These are phyloP conservation scores for Termitomyces sp. DNA, from an alignment of 768 basidiomycete genomes.

Conservation along the genomic window DNA sequence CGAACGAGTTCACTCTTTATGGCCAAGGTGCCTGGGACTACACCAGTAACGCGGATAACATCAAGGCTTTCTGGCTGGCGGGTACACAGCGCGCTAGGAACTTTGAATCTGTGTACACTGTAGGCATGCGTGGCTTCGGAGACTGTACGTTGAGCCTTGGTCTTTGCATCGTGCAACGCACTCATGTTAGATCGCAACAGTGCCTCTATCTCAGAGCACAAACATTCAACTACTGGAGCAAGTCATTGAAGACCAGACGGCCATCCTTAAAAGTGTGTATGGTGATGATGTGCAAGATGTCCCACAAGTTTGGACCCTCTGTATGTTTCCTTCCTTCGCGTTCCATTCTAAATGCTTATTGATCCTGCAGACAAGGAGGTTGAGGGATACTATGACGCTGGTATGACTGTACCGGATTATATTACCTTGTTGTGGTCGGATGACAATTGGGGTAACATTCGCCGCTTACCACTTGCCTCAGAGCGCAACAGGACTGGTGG, in stretches of 20 bases:
- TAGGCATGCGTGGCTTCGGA: conserved; percentile 66
- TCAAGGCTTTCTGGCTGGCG: conserved; percentile 58
- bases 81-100: conserved; percentile 52
- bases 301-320: conserved; percentile 64
- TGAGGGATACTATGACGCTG: conserved; percentile 59
- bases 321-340: conserved; percentile 23
- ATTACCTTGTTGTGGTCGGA: conserved; percentile 67
- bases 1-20: conserved; percentile 56
- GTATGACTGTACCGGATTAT: conserved; percentile 57
- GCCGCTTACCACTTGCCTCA: conserved; percentile 46
- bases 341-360: neutral
- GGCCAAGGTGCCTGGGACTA: conserved; percentile 62
- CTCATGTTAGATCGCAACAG: conserved; percentile 18
- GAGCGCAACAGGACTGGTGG: conserved; percentile 62
- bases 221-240: conserved; percentile 47
- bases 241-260: conserved; percentile 55
- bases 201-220: conserved; percentile 45
- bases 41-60: conserved; percentile 42
- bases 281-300: conserved; percentile 39
- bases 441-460: conserved; percentile 73
- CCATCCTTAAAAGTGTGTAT: conserved; percentile 50
- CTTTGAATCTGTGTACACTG: conserved; percentile 58
- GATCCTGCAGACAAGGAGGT: conserved; percentile 46
- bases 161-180: neutral
- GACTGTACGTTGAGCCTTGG: conserved; percentile 30